These are phyloP conservation scores for Paralagenidium karlingii DNA, from an alignment of 352 stramenopile genomes.

Conservation along the genomic window DNA sequence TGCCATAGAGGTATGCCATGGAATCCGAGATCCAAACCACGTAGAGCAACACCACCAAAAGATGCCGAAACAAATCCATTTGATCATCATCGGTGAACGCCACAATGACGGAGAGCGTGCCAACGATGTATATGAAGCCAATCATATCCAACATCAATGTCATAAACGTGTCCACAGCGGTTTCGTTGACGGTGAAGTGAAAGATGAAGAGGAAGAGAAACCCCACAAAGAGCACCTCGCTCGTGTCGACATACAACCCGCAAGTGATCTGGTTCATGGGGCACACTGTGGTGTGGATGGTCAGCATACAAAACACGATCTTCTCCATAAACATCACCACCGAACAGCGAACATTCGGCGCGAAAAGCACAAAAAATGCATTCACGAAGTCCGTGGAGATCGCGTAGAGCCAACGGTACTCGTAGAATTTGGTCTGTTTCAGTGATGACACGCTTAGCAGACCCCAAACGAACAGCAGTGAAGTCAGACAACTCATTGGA, in stretches of 20 bases:
- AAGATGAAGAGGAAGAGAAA: slow-evolving; percentile 47
- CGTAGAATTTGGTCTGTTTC: slow-evolving; percentile 36
- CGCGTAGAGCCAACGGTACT: slow-evolving; percentile 39
- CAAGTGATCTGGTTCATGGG: slow-evolving; percentile 62
- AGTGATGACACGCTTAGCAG: slow-evolving; percentile 25
- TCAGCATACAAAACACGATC: slow-evolving; percentile 48
- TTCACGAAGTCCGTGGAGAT: slow-evolving; percentile 44
- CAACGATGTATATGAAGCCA: slow-evolving; percentile 59
- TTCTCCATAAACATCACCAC: slow-evolving; percentile 57
- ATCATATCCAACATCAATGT: slow-evolving; percentile 49
- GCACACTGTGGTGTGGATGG: slow-evolving; percentile 48
- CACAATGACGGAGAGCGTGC: slow-evolving; percentile 41
- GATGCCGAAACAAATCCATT: slow-evolving; percentile 34
- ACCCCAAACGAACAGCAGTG: slow-evolving; percentile 16
- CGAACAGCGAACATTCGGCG: slow-evolving; percentile 55
- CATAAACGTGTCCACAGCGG: slow-evolving; percentile 17
- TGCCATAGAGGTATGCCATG: slow-evolving; percentile 88
- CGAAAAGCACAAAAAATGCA: slow-evolving; percentile 32
- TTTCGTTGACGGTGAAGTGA: slow-evolving; percentile 15
- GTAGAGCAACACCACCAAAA: slow-evolving; percentile 53
- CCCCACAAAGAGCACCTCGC: slow-evolving; percentile 33
- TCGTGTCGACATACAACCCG: slow-evolving; percentile 24
- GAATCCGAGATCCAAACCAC: slow-evolving; percentile 84
- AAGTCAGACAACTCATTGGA: slow-evolving; percentile 15
- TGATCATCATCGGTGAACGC: slow-evolving; percentile 51